Evolutionary conservation across 1,284 basidiomycete species (phyloP).

Genomic region (Rugosomyces carneus): DNA sequence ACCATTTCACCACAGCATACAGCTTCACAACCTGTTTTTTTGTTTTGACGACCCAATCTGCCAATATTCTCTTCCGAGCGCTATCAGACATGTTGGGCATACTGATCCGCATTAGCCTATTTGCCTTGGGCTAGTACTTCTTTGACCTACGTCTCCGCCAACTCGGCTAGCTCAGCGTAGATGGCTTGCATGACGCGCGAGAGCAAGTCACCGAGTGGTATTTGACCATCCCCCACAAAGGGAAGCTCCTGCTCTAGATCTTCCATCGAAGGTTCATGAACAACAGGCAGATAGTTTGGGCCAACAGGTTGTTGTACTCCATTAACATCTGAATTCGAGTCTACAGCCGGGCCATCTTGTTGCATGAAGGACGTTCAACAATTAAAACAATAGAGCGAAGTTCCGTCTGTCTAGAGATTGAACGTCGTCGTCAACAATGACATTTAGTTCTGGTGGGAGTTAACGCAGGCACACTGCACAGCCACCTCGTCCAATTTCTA

Average conservation of each 20-base stretch:
- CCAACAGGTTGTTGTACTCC: constrained; percentile 1
- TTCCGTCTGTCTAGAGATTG: background rate
- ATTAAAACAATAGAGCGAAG: background rate
- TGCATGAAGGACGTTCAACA: constrained; percentile 11
- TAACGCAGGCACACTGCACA: constrained; percentile 7
- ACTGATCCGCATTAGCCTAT: constrained; percentile 32
- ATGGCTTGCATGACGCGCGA: constrained; percentile 74
- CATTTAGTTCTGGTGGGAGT: too few species aligned
- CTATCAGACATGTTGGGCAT: constrained; percentile 79
- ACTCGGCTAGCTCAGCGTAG: constrained; percentile 77
- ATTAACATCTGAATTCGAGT: constrained; percentile 2
- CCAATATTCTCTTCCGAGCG: constrained; percentile 76
- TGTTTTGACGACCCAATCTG: constrained; percentile 82
- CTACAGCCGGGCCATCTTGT: constrained; percentile 8
- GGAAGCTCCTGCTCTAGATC: constrained; percentile 73
- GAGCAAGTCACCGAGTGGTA: constrained; percentile 69
- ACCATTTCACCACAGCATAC: constrained; percentile 81
- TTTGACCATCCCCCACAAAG: constrained; percentile 67
- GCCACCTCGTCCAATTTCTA: constrained; percentile 7
- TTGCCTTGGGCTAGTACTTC: background rate
- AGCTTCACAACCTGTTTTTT: constrained; percentile 89
- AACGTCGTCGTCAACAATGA: background rate
- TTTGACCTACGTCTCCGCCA: constrained; percentile 75
- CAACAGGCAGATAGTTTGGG: constrained; percentile 18
- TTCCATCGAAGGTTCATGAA: constrained; percentile 41